Conservation (phyloP, 2,329 filamentous ascomycete genomes). For the Diplodia intermedia region DNA sequence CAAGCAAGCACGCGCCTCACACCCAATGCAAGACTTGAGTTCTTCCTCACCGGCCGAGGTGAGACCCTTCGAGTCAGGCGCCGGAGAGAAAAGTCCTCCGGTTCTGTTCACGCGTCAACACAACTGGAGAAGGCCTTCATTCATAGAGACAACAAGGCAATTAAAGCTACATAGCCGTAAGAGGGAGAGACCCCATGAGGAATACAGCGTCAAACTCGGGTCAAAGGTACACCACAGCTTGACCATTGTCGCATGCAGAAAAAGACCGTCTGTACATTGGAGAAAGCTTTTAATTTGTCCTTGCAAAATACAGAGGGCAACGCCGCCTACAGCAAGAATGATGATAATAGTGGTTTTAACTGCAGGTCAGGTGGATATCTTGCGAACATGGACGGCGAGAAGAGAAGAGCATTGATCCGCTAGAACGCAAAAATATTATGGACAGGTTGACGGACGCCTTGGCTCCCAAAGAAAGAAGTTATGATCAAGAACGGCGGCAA, state of each 20-base stretch:
- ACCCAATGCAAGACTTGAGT: background rate
- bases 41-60: no score
- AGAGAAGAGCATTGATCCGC: conserved; percentile 7
- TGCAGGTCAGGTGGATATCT: conserved; percentile 15
- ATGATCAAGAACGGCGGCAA: conserved; percentile 3
- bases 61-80: no score
- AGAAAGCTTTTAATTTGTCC: conserved; percentile 9
- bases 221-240: conserved; percentile 5
- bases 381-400: background rate
- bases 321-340: conserved; percentile 5
- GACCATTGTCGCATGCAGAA: background rate
- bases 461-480: background rate
- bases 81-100: background rate
- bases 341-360: background rate
- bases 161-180: conserved; percentile 9
- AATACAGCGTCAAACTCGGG: background rate
- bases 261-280: background rate
- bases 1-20: background rate
- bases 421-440: conserved; percentile 11
- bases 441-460: conserved; percentile 9
- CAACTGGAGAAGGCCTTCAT: background rate
- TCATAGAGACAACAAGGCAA: background rate
- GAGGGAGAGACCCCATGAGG: background rate
- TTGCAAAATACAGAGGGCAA: conserved; percentile 6
- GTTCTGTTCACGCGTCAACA: background rate